Evolutionary conservation across 257 asterid species (phyloP).

Genomic region (Nicotiana attenuata): DNA sequence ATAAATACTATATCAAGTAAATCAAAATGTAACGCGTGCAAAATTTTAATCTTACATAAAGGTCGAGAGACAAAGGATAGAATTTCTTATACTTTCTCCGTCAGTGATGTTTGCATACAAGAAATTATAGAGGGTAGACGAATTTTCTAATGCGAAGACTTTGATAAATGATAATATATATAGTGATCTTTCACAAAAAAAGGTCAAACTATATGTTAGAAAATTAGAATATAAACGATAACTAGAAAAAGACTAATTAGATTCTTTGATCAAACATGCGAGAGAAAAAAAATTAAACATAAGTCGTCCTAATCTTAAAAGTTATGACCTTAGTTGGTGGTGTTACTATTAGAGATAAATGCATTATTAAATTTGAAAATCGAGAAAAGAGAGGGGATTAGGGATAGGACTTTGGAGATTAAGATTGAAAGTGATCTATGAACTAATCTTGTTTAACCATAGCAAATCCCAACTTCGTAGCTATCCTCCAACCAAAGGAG

Average conservation of each 20-base stretch:
- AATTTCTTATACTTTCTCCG: neutral
- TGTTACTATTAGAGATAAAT: neutral
- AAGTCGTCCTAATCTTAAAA: neutral
- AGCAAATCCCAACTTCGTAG: slow-evolving; percentile 6
- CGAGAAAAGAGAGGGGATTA: neutral
- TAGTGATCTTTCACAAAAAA: neutral
- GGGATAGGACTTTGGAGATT: slow-evolving; percentile 11
- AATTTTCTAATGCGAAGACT: neutral
- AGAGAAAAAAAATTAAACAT: neutral
- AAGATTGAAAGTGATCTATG: slow-evolving; percentile 11
- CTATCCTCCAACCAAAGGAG: neutral
- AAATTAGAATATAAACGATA: neutral
- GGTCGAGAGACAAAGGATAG: neutral
- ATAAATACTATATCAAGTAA: neutral
- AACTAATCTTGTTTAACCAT: slow-evolving; percentile 5
- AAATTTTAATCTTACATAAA: neutral
- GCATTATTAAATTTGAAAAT: neutral
- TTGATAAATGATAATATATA: neutral
- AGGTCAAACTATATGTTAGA: neutral
- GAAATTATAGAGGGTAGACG: neutral
- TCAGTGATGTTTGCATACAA: neutral
- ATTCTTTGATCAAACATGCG: neutral
- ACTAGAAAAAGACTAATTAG: neutral
- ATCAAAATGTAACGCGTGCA: neutral
- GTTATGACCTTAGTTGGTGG: slow-evolving; percentile 4